Base-by-base conservation (phyloP, 345 rosid species). In the Cardamine occulta region DNA sequence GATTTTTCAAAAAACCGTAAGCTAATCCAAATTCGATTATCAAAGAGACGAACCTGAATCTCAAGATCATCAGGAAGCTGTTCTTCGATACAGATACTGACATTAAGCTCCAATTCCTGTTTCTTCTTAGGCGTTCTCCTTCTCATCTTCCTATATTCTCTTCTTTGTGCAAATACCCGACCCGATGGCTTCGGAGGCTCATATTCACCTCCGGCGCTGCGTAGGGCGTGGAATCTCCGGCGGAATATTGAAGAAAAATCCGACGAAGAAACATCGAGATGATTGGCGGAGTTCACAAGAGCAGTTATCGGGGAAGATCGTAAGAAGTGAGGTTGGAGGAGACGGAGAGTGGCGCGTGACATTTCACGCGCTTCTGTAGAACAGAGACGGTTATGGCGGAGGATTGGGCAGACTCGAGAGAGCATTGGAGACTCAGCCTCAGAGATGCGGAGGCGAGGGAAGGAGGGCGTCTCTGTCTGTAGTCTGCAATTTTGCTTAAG, bases 61-160 rank as follows among this genome's bases (percentile, higher is more conserved):
- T 95, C 97, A 7, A 89, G 80, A 74, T 95, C 99, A 64, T 92
- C 85, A 62, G 98, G 99, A 48, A 95, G 80, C 67, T 77, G 86
- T 35, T 92, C 98, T 35, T 95, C 98, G 71, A 92, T 84, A 73
- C 94, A 88, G 80, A 95, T 92, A 61, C 88, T 80, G 66, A 88
- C 99, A 42, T 57, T 80, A 81, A 95, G 96, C 85, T 92, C 88
- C 70, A 92, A 63, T 62, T 85, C 87, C 59, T 80, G 83, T 61
- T 82, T 88, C 54, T 73, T 83, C 86, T 81, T 89, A 11, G 71
- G 81, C 7, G 73, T 48, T 54, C 82, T 78, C 75, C 84, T 80
- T 67, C 90, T 83, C 80, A 81, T 66, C 73, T 89, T 90, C 73
- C 97, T 77, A 70, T 86, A 90, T 19, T 81, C 93, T 80, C 96